These are phyloP conservation scores for Tricholoma flavovirens DNA, from an alignment of 768 basidiomycete species.

Conservation along the genomic window DNA sequence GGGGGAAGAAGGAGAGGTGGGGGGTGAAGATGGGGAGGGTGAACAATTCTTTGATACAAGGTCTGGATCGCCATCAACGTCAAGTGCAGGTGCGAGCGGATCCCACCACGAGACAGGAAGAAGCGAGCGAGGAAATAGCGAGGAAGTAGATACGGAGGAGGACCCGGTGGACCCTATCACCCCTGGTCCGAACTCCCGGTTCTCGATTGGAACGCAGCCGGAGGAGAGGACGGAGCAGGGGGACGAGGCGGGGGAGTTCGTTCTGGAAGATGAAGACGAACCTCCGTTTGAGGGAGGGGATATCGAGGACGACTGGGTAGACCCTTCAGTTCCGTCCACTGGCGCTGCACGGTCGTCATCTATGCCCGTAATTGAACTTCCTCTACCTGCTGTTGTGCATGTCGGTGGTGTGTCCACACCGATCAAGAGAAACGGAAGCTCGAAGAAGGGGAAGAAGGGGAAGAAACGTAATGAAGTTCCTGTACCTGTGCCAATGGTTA, in stretches of 20 bases:
- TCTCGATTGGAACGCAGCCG: constrained; percentile 26
- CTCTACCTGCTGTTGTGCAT: constrained; percentile 3
- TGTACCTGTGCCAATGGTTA: constrained; percentile 37
- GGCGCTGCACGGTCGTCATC: constrained; percentile 8
- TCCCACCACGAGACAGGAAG: constrained; percentile 18
- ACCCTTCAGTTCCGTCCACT: constrained; percentile 46
- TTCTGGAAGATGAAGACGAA: constrained; percentile 41
- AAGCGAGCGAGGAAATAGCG: constrained; percentile 35
- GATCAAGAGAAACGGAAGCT: constrained; percentile 12
- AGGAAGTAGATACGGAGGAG: constrained; percentile 66
- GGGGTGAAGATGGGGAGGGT: constrained; percentile 27
- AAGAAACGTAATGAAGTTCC: constrained; percentile 40
- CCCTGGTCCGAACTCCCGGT: constrained; percentile 47
- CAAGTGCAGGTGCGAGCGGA: constrained; percentile 34
- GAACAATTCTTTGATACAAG: constrained; percentile 53
- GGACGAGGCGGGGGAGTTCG: constrained; percentile 20
- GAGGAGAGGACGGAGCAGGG: constrained; percentile 19
- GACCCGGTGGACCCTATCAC: constrained; percentile 68
- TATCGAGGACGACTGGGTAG: constrained; percentile 64
- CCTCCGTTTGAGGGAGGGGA: constrained; percentile 46
- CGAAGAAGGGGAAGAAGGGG: constrained; percentile 29
- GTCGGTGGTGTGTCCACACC: constrained; percentile 5
- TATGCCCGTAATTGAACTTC: constrained; percentile 11
- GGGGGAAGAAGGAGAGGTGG: constrained; percentile 19
- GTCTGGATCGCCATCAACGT: constrained; percentile 34